These are phyloP conservation scores for Trichoderma gamsii DNA, from an alignment of 495 filamentous ascomycete genomes.

Conservation along the genomic window DNA sequence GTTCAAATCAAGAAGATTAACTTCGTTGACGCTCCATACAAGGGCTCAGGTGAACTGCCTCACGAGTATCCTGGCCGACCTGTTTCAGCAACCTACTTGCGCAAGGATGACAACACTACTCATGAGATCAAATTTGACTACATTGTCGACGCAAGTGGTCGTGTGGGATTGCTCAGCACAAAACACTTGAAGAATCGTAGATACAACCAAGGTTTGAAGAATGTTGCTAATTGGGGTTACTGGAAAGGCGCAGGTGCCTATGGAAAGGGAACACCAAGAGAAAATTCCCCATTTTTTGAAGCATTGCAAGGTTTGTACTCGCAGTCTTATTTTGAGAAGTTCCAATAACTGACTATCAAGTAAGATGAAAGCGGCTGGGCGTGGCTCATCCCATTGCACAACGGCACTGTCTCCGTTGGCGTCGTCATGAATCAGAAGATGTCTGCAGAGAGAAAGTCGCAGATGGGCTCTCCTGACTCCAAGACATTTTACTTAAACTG, in stretches of 20 bases:
- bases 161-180: conserved; percentile 34
- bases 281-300: conserved; percentile 37
- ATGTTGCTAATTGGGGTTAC: conserved; percentile 43
- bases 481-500: conserved; percentile 37
- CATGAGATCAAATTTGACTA: conserved; percentile 40
- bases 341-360: conserved; percentile 12
- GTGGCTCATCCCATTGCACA: conserved; percentile 42
- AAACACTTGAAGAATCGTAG: conserved; percentile 42
- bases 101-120: conserved; percentile 25
- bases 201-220: conserved; percentile 36
- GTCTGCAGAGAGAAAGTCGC: conserved; percentile 27
- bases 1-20: conserved; percentile 37
- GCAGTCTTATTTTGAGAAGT: conserved; percentile 1
- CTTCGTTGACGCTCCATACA: conserved; percentile 24
- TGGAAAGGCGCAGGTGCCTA: conserved; percentile 31
- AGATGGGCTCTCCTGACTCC: conserved; percentile 20
- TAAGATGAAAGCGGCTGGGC: conserved; percentile 38
- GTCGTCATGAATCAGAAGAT: conserved; percentile 35
- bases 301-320: conserved; percentile 28
- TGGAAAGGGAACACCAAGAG: conserved; percentile 26
- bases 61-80: conserved; percentile 33
- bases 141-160: conserved; percentile 41
- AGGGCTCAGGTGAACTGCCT: neutral
- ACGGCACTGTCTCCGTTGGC: conserved; percentile 39
- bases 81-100: conserved; percentile 39